Percentiles rank a stretch among this genome's conserved stretches.
Evolutionary conservation across 2,329 filamentous ascomycete species (phyloP).

Genomic region (Corinectria fuckeliana): DNA sequence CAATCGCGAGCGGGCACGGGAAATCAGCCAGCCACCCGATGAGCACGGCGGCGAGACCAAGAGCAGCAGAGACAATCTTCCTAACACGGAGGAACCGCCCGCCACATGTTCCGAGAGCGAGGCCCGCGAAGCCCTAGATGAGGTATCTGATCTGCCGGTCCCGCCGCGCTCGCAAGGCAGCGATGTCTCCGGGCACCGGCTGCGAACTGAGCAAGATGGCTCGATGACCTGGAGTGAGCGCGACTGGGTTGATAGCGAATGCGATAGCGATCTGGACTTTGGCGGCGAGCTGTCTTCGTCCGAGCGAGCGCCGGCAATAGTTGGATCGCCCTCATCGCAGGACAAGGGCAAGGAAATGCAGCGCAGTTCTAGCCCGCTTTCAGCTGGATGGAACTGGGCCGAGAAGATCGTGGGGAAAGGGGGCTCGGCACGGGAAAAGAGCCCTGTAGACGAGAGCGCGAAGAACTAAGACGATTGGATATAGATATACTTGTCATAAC

Average conservation of each 20-base stretch:
- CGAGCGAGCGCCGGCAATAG: constrained; percentile 15
- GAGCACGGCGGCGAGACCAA: constrained; percentile 71
- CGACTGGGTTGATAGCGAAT: constrained; percentile 38
- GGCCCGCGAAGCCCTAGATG: constrained; percentile 49
- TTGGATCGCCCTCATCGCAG: constrained; percentile 8
- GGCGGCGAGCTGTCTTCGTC: constrained; percentile 29
- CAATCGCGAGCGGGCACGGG: constrained; percentile 72
- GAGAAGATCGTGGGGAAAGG: constrained; percentile 61
- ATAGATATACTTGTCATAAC: constrained; percentile 1
- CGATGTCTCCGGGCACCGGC: constrained; percentile 24
- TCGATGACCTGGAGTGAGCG: constrained; percentile 67
- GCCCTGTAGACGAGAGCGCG: constrained; percentile 30
- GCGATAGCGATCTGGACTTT: constrained; percentile 39
- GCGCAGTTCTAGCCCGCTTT: constrained; percentile 36
- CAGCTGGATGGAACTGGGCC: constrained; percentile 57
- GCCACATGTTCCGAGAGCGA: constrained; percentile 39
- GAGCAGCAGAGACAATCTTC: constrained; percentile 31
- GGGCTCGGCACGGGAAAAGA: constrained; percentile 37
- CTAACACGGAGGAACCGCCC: background rate
- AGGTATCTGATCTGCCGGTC: constrained; percentile 53
- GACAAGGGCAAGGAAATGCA: constrained; percentile 29
- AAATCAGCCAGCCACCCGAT: constrained; percentile 60
- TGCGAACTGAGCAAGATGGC: constrained; percentile 49
- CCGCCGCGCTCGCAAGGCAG: constrained; percentile 31
- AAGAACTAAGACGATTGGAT: constrained; percentile 17